Evolutionary conservation across 2,329 filamentous ascomycete genomes (phyloP), one percentile per base, ranked within the genome.

Genomic region (Dryadomyces sulphureus): DNA sequence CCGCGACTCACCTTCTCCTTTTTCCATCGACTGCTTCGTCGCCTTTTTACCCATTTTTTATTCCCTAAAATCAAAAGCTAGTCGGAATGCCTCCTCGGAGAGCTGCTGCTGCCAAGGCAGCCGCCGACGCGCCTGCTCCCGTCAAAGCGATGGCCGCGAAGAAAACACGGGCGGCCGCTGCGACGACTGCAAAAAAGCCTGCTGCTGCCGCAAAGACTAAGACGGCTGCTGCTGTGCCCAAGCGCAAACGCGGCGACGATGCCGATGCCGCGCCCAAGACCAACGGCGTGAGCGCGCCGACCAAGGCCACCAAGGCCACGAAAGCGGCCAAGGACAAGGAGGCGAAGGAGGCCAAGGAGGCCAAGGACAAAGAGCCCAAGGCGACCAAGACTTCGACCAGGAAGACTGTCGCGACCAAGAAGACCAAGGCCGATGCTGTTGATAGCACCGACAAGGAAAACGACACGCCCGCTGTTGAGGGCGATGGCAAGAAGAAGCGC

Each of bases 91-190:
- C 52, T 45, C 52, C 50, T 7, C 43, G 45, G 27, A 50, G 36
- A 38, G 43, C 48, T 5, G 21, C 47, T 7, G 22, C 44, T n/a
- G 40, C 43, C 21, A 48, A 49, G 43, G 48, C 45, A 5, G 58
- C 60, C 20, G 53, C 59, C 40, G 48, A 52, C 17, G 51, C 50
- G 45, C 57, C 58, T 20, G 49, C 57, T 16, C 54, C 54, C 42
- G 61, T 58, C 43, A 62, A 69, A 49, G 66, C 68, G 39, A 68
- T 67, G 43, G 65, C 70, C 51, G 64, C 62, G 5, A 67, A 67
- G 3, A 55, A 49, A n/a, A 51, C 16, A 4, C n/a, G 17, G 38
- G 41, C 48, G 6, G 45, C 43, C 20, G 43, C 45, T 16, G 24
- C 43, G 5, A 20, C 43, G 5, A 40, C 43, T 1, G 38, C 44